Evolutionary conservation across 495 filamentous ascomycete genomes (phyloP), one percentile per base, ranked within the genome.

Genomic region (Penicillium nucicola): DNA sequence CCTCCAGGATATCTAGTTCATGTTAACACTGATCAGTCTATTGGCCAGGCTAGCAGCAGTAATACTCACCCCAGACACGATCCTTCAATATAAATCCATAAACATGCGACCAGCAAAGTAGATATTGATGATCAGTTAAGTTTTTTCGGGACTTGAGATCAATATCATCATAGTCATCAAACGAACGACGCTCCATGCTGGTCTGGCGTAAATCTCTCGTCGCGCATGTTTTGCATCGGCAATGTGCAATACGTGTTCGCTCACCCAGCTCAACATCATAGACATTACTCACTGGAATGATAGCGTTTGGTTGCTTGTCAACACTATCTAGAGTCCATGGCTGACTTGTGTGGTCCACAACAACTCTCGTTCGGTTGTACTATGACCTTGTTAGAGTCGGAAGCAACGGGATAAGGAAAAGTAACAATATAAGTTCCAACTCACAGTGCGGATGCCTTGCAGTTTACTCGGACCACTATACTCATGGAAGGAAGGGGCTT

Each of bases 21-120:
- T n/a, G n/a, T n/a, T n/a, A n/a, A n/a, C n/a, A n/a, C n/a, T n/a
- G n/a, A n/a, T n/a, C n/a, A n/a, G n/a, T n/a, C n/a, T n/a, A n/a
- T n/a, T n/a, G n/a, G n/a, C n/a, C n/a, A n/a, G n/a, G n/a, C n/a
- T n/a, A n/a, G n/a, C n/a, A n/a, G n/a, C n/a, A n/a, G n/a, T n/a
- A n/a, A n/a, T n/a, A n/a, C n/a, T n/a, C n/a, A 40, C 45, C 45
- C 45, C 45, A 48, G 10, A 13, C 22, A 5, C 45, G 20, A 17
- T 39, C 35, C 19, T 40, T 39, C 15, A 48, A 17, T 23, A 41
- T 23, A 12, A 9, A 48, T 19, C 19, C 45, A 40, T 39, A 48
- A 3, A 40, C 35, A 30, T 40, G 35, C n/a, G 45, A 48, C 33
- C 34, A 48, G 19, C 45, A 48, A 7, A 48, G 45, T 23, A 39